Percentiles rank a stretch among this genome's conserved stretches.
Evolutionary conservation across 352 stramenopile genomes (phyloP).

Genomic region (Pythium graminicola): DNA sequence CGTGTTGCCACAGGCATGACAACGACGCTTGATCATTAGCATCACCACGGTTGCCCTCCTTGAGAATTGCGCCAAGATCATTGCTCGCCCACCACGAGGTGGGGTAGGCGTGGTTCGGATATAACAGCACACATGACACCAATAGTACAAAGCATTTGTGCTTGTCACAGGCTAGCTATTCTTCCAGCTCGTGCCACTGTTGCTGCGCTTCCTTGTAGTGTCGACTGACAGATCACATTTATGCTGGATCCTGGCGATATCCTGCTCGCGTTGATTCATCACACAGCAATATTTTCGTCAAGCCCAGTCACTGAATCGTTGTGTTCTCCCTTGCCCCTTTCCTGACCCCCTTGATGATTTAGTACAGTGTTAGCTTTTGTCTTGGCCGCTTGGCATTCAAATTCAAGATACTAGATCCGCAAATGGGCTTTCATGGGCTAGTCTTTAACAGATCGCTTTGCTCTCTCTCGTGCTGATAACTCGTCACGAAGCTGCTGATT

Average conservation of each 20-base stretch:
- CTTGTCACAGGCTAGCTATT: constrained; percentile 48
- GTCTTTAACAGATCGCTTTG: constrained; percentile 22
- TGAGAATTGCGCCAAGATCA: neutral
- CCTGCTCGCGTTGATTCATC: constrained; percentile 35
- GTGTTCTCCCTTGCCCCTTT: neutral
- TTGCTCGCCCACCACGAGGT: too few species aligned
- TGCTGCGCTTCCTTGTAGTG: constrained; percentile 61
- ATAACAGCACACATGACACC: too few species aligned
- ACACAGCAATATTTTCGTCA: constrained; percentile 30
- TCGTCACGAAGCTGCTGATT: constrained; percentile 13
- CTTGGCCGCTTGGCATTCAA: constrained; percentile 44
- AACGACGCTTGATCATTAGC: neutral
- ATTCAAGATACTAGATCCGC: constrained; percentile 57
- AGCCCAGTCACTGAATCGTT: neutral
- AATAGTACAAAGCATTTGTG: too few species aligned
- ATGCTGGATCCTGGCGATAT: constrained; percentile 36
- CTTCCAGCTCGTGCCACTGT: constrained; percentile 70
- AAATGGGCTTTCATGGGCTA: constrained; percentile 49
- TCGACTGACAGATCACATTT: constrained; percentile 54
- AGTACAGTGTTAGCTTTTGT: neutral
- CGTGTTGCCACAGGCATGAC: neutral
- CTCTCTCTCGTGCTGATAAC: constrained; percentile 6
- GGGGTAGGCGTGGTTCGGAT: too few species aligned
- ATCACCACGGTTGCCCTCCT: neutral
- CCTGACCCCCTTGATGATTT: neutral